Evolutionary conservation across 768 basidiomycete species (phyloP).

Genomic region (Rhodotorula graminis): DNA sequence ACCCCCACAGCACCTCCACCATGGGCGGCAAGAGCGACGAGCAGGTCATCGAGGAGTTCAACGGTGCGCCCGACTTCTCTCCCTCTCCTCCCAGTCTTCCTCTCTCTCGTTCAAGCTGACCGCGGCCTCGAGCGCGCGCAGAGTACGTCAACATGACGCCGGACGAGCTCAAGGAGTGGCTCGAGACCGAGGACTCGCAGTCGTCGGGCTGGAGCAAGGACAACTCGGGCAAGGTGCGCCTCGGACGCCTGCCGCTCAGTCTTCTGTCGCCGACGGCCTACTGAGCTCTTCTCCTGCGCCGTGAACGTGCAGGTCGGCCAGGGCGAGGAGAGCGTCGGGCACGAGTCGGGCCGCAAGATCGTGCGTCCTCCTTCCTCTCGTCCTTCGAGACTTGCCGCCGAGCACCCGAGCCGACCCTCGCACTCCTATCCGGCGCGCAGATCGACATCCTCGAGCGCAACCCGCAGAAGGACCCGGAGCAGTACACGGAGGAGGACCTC

Average conservation of each 20-base stretch:
- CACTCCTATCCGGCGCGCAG: not conserved
- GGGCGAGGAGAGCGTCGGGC: slow-evolving; percentile 29
- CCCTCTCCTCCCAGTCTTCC: not conserved
- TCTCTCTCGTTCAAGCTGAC: too few species aligned
- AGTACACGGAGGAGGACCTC: slow-evolving; percentile 49
- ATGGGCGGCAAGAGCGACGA: slow-evolving; percentile 47
- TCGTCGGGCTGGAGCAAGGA: slow-evolving; percentile 45
- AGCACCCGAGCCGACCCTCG: too few species aligned
- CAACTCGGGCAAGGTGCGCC: slow-evolving; percentile 44
- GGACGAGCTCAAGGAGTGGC: slow-evolving; percentile 48
- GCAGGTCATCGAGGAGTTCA: slow-evolving; percentile 47
- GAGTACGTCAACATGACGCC: slow-evolving; percentile 51
- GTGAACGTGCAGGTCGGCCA: slow-evolving; percentile 31
- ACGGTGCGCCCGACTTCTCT: slow-evolving; percentile 38
- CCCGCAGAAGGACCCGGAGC: slow-evolving; percentile 44
- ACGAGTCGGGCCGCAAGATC: slow-evolving; percentile 46
- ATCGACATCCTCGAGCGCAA: slow-evolving; percentile 48
- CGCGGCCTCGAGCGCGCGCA: too few species aligned
- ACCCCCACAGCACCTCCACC: not conserved
- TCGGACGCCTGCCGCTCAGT: too few species aligned
- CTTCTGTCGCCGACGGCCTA: too few species aligned
- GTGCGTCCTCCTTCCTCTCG: slow-evolving; percentile 20
- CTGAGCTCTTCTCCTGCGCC: too few species aligned
- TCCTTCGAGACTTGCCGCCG: too few species aligned
- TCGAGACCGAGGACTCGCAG: slow-evolving; percentile 46